Conservation (phyloP, 225 moss, liverwort and hornwort genomes). For the Ulota crispa region DNA sequence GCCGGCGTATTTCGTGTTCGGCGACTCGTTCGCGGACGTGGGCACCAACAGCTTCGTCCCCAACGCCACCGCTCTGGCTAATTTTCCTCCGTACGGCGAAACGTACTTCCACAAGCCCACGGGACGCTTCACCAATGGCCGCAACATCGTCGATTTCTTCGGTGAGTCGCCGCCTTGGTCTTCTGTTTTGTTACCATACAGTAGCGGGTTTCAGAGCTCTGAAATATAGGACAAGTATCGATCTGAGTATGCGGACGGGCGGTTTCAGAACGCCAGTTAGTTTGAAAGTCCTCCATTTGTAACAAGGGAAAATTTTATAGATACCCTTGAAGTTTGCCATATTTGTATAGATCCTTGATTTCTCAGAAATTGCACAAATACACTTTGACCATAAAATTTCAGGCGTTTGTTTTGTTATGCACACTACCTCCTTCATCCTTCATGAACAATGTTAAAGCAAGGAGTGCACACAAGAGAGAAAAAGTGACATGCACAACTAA, state of each 20-base stretch:
- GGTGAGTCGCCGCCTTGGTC: constrained; percentile 4
- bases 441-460: too few relatives aligned
- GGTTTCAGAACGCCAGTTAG: background rate
- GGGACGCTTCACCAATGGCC: constrained; percentile 60
- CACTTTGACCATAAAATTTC: too few relatives aligned
- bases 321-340: too few relatives aligned
- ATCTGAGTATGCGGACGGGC: background rate
- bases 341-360: too few relatives aligned
- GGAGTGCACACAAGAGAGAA: too few relatives aligned
- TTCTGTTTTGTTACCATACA: too few relatives aligned
- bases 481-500: too few relatives aligned
- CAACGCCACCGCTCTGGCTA: constrained; percentile 25
- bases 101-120: constrained; percentile 61
- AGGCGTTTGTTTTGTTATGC: too few relatives aligned
- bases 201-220: background rate
- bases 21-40: constrained; percentile 61
- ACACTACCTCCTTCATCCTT: too few relatives aligned
- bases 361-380: too few relatives aligned
- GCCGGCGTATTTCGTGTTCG: constrained; percentile 50
- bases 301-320: too few relatives aligned
- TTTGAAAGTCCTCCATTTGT: too few relatives aligned
- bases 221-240: background rate
- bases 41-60: constrained; percentile 57
- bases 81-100: constrained; percentile 61
- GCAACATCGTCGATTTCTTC: constrained; percentile 50